A percentile compares a stretch with the other conserved stretches of the same genome.
Evolutionary conservation across 768 basidiomycete species (phyloP).

Genomic region (Gloeophyllum trabeum): DNA sequence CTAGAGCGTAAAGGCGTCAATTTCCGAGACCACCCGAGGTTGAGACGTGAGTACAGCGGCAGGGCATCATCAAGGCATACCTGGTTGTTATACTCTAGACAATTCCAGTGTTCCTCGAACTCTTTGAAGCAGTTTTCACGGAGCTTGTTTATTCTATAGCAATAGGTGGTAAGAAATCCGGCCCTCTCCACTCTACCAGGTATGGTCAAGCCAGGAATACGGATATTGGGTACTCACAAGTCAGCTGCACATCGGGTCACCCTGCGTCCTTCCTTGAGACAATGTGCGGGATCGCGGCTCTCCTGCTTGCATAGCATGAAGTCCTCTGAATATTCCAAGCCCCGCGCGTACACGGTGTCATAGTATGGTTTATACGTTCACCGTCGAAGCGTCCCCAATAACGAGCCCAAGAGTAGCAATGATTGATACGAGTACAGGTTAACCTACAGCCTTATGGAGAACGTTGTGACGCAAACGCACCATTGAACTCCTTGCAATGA

Average conservation of each 20-base stretch:
- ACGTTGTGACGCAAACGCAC: too few relatives aligned
- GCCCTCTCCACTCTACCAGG: too few relatives aligned
- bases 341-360: constrained; percentile 3
- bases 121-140: constrained; percentile 80
- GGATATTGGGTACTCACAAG: constrained; percentile 36
- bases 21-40: too few relatives aligned
- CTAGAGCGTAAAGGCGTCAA: too few relatives aligned
- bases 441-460: too few relatives aligned
- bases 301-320: constrained; percentile 98
- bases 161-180: background rate
- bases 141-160: constrained; percentile 78
- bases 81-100: constrained; percentile 91
- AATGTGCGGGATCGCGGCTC: constrained; percentile 82
- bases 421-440: too few relatives aligned
- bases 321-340: constrained; percentile 44
- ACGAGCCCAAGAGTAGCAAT: too few relatives aligned
- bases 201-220: background rate
- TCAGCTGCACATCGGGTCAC: constrained; percentile 94
- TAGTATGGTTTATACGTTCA: background rate
- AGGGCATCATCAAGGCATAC: too few relatives aligned
- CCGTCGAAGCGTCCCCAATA: background rate
- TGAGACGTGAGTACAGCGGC: too few relatives aligned
- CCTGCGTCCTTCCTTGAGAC: constrained; percentile 89
- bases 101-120: constrained; percentile 90
- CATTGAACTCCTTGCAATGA: constrained; percentile 93